Evolutionary conservation across 257 asterid genomes (phyloP).

Genomic region (Gentiana straminea): DNA sequence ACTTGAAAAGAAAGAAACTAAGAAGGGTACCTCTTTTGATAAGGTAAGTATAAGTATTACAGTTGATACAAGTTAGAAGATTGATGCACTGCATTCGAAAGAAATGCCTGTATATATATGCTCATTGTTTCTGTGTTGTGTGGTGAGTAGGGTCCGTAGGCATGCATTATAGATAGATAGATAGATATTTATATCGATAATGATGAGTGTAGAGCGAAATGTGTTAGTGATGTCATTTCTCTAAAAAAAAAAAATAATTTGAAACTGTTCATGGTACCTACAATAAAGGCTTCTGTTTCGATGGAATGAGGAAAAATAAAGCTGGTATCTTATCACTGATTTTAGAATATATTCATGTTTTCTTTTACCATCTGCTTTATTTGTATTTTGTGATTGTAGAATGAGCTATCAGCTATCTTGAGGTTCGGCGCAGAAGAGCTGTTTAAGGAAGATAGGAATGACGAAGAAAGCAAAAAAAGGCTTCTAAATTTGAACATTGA

Average conservation of each 20-base stretch:
- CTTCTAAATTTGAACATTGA: conserved; percentile 93
- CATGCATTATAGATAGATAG: no score
- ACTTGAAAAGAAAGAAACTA: conserved; percentile 94
- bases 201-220: no score
- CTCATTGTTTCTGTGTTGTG: neutral
- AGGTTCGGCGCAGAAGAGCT: conserved; percentile 99
- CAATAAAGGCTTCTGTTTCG: neutral
- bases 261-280: neutral
- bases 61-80: no score
- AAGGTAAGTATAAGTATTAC: conserved; percentile 41
- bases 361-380: neutral
- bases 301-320: neutral
- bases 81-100: neutral
- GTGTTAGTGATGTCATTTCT: neutral
- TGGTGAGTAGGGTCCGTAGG: neutral
- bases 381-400: conserved; percentile 37
- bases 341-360: neutral
- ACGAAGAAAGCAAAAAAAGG: conserved; percentile 90
- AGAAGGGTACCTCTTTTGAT: conserved; percentile 77
- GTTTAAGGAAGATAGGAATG: conserved; percentile 86
- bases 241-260: neutral
- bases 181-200: no score
- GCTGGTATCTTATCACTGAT: neutral
- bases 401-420: conserved; percentile 96
- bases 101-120: neutral